Evolutionary conservation across 768 basidiomycete genomes (phyloP).

Genomic region (Suillus bovinus): DNA sequence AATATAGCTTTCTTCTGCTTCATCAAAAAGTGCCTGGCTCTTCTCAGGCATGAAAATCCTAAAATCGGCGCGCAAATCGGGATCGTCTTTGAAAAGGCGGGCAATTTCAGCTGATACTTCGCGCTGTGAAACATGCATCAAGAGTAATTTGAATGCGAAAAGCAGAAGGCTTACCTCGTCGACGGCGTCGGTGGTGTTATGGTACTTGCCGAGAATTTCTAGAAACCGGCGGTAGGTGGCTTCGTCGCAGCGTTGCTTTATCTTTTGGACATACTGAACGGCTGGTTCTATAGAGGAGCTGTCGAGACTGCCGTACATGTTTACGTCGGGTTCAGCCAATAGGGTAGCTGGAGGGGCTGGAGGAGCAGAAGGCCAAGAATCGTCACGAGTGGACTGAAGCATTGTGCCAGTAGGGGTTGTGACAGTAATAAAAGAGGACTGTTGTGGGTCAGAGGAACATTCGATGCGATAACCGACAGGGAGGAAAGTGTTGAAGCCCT

Average conservation of each 20-base stretch:
- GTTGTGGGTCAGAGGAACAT: slow-evolving; percentile 62
- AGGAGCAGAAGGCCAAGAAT: slow-evolving; percentile 39
- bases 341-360: slow-evolving; percentile 11
- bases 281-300: slow-evolving; percentile 69
- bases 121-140: slow-evolving; percentile 39
- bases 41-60: slow-evolving; percentile 72
- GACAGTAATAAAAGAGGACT: slow-evolving; percentile 69
- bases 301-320: slow-evolving; percentile 33
- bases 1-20: slow-evolving; percentile 34
- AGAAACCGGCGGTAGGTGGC: slow-evolving; percentile 83
- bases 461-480: slow-evolving; percentile 95
- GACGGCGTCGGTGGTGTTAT: slow-evolving; percentile 57
- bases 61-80: slow-evolving; percentile 74
- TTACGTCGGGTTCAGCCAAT: slow-evolving; percentile 20
- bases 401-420: slow-evolving; percentile 73
- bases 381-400: slow-evolving; percentile 52
- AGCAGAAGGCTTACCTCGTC: slow-evolving; percentile 48
- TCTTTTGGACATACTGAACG: slow-evolving; percentile 94
- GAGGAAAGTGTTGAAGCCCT: slow-evolving; percentile 98
- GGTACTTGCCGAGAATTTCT: slow-evolving; percentile 69
- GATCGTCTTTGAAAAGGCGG: slow-evolving; percentile 70
- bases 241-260: slow-evolving; percentile 90
- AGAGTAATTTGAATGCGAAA: slow-evolving; percentile 6
- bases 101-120: slow-evolving; percentile 72
- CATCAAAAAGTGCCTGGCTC: slow-evolving; percentile 50